These are phyloP conservation scores for Hypoxylon sp. DNA, from an alignment of 2,329 filamentous ascomycete species.

Conservation along the genomic window DNA sequence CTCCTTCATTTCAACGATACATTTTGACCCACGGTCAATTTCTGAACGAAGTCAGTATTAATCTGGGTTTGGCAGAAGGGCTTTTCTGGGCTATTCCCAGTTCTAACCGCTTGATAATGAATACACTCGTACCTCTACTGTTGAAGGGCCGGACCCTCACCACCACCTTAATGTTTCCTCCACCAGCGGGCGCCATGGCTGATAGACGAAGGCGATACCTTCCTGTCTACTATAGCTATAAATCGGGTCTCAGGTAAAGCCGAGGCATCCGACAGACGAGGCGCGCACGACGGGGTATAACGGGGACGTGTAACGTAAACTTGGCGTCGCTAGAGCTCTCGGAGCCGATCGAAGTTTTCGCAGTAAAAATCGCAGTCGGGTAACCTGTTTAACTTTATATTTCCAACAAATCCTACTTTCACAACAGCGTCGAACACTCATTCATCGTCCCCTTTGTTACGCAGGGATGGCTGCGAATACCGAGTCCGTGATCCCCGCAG, in stretches of 20 bases:
- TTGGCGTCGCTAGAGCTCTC: slow-evolving; percentile 23
- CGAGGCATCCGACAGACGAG: slow-evolving; percentile 48
- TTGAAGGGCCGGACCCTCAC: slow-evolving; percentile 97
- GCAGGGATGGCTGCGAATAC: slow-evolving; percentile 25
- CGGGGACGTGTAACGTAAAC: slow-evolving; percentile 13
- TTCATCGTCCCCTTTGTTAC: slow-evolving; percentile 41
- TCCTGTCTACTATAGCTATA: slow-evolving; percentile 46
- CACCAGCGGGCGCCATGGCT: slow-evolving; percentile 77
- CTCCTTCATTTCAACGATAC: slow-evolving; percentile 96
- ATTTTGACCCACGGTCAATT: slow-evolving; percentile 92
- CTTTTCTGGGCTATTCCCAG: slow-evolving; percentile 2
- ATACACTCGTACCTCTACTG: slow-evolving; percentile 78
- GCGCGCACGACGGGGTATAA: slow-evolving; percentile 39
- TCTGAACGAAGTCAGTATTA: slow-evolving; percentile 67
- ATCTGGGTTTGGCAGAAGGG: slow-evolving; percentile 5
- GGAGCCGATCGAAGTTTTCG: slow-evolving; percentile 22
- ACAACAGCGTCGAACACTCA: slow-evolving; percentile 1
- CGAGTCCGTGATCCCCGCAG: slow-evolving; percentile 22
- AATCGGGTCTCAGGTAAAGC: slow-evolving; percentile 34
- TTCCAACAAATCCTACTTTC: slow-evolving; percentile 29
- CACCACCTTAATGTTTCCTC: slow-evolving; percentile 99
- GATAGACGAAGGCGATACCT: slow-evolving; percentile 45
- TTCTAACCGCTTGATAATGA: slow-evolving; percentile 12
- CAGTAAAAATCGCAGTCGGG: slow-evolving; percentile 25
- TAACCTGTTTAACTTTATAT: slow-evolving; percentile 24